Conservation (phyloP, 2,329 filamentous ascomycete species). For the Ceratocystis papillata region DNA sequence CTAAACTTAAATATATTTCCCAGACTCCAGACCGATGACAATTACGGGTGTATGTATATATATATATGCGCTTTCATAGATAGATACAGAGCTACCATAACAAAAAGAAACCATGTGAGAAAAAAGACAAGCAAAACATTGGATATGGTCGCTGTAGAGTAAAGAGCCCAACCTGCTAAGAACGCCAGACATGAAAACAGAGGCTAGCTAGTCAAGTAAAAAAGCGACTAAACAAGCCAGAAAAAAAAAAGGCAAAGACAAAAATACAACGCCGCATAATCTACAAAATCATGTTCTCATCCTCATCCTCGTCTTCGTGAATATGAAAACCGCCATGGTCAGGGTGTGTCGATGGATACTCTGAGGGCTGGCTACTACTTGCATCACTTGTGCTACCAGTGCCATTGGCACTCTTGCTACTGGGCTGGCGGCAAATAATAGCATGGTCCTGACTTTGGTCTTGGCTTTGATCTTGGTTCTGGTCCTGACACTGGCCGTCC, state of each 20-base stretch:
- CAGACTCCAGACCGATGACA: background rate
- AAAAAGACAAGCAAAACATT: background rate
- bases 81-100: background rate
- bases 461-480: too few relatives aligned
- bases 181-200: background rate
- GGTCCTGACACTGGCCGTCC: constrained; percentile 31
- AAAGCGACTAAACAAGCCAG: background rate
- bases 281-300: constrained; percentile 24
- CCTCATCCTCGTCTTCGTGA: constrained; percentile 33
- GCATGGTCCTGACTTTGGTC: too few relatives aligned
- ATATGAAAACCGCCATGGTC: constrained; percentile 33
- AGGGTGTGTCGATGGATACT: constrained; percentile 45
- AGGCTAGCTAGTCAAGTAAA: background rate
- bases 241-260: constrained; percentile 5
- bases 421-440: too few relatives aligned
- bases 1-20: background rate
- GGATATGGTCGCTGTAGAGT: constrained; percentile 6
- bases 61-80: background rate
- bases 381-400: constrained; percentile 21
- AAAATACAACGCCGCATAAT: background rate
- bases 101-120: background rate
- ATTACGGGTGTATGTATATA: background rate
- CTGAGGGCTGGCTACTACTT: constrained; percentile 43
- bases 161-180: background rate
- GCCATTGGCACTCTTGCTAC: constrained; percentile 29